Conservation (phyloP, 2,329 filamentous ascomycete genomes). For the Xenosphaeropsis pyriputrescens region DNA sequence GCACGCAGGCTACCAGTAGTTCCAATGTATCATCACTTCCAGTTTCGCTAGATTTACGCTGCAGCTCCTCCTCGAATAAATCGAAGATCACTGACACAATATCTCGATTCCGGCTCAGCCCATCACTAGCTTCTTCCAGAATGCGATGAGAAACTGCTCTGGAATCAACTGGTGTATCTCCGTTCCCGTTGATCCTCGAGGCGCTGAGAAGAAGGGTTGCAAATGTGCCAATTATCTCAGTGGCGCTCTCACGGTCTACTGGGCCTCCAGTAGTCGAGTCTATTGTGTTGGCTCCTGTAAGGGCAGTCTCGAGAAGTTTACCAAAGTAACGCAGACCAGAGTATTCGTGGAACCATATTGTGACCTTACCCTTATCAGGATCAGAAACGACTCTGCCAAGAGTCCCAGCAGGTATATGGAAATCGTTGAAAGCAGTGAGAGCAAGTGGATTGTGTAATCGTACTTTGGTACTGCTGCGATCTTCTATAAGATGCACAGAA, state of each 20-base stretch:
- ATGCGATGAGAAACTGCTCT: constrained; percentile 23
- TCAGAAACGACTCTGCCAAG: constrained; percentile 63
- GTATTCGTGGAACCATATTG: constrained; percentile 61
- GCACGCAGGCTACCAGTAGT: constrained; percentile 55
- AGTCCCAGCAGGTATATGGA: constrained; percentile 52
- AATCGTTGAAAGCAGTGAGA: constrained; percentile 22
- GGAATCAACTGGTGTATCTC: constrained; percentile 22
- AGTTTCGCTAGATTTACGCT: constrained; percentile 25
- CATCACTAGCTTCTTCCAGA: constrained; percentile 42
- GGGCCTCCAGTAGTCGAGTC: constrained; percentile 25
- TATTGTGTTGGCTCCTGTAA: constrained; percentile 35
- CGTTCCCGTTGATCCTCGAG: constrained; percentile 4
- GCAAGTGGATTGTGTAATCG: constrained; percentile 6
- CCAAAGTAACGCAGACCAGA: constrained; percentile 70
- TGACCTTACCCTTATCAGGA: constrained; percentile 51
- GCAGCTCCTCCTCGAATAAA: constrained; percentile 59
- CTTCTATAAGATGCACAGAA: constrained; percentile 48
- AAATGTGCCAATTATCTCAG: constrained; percentile 62
- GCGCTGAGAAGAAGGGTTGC: constrained; percentile 47
- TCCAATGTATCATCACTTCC: constrained; percentile 34
- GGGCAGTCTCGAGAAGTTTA: constrained; percentile 55
- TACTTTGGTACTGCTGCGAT: constrained; percentile 17
- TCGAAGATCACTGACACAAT: constrained; percentile 72
- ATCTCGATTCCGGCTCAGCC: constrained; percentile 43
- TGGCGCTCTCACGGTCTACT: constrained; percentile 44